These are phyloP conservation scores for Xylariaceae sp. DNA, from an alignment of 2,329 filamentous ascomycete species.

Conservation along the genomic window DNA sequence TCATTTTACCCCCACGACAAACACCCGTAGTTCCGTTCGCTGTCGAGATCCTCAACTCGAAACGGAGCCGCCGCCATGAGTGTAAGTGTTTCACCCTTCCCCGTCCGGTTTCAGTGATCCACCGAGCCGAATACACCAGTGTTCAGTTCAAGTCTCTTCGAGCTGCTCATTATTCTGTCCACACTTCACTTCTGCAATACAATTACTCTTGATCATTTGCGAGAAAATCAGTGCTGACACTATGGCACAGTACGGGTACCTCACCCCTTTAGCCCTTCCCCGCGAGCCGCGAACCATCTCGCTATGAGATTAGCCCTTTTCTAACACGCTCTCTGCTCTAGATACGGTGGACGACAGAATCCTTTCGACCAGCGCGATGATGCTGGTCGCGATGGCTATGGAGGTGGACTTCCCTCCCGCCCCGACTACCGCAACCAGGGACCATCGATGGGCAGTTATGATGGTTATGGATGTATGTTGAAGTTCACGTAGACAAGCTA, in stretches of 20 bases:
- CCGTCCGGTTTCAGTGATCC: slow-evolving; percentile 37
- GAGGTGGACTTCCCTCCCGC: slow-evolving; percentile 34
- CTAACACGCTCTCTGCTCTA: slow-evolving; percentile 45
- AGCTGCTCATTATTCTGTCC: slow-evolving; percentile 6
- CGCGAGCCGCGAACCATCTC: slow-evolving; percentile 18
- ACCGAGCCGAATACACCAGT: slow-evolving; percentile 7
- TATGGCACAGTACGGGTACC: slow-evolving; percentile 62
- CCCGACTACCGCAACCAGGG: slow-evolving; percentile 29
- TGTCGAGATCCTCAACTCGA: slow-evolving; percentile 2
- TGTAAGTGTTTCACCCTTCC: slow-evolving; percentile 50
- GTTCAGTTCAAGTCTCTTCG: slow-evolving; percentile 9
- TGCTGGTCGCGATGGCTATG: slow-evolving; percentile 45
- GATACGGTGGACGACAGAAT: slow-evolving; percentile 62
- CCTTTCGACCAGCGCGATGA: slow-evolving; percentile 63
- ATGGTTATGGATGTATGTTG: slow-evolving; percentile 50
- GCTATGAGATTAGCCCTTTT: slow-evolving; percentile 11
- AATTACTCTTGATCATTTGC: slow-evolving; percentile 2
- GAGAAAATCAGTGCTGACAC: slow-evolving; percentile 42
- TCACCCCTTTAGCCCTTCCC: slow-evolving; percentile 33
- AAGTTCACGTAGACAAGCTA: neutral
- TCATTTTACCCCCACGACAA: neutral
- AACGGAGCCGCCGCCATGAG: slow-evolving; percentile 49
- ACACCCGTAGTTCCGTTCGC: neutral
- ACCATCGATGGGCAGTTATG: slow-evolving; percentile 23
- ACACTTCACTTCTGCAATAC: slow-evolving; percentile 16